These are phyloP conservation scores for Tylopilus microsporus DNA, from an alignment of 1,284 basidiomycete genomes.

Conservation along the genomic window DNA sequence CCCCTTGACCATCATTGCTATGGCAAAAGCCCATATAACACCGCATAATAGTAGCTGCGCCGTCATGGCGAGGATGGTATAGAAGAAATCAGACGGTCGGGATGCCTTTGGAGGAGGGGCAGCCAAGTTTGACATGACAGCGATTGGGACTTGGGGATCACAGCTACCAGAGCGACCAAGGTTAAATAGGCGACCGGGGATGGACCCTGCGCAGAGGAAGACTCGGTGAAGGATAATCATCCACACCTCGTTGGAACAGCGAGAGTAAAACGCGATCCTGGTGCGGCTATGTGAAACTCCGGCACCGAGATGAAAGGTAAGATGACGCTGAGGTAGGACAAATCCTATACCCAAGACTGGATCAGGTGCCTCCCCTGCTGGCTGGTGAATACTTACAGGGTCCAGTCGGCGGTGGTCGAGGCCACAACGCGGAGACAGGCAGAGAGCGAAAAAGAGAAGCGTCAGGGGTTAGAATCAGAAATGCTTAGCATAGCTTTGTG, in stretches of 20 bases:
- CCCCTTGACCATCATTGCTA: neutral
- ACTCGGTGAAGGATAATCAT: neutral
- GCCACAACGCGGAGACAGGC: neutral
- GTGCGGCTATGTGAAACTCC: neutral
- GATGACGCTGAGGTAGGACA: neutral
- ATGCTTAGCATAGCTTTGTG: neutral
- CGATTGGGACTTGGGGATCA: neutral
- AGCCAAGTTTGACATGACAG: neutral
- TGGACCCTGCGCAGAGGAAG: neutral
- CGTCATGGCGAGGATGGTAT: neutral
- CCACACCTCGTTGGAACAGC: neutral
- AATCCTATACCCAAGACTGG: neutral
- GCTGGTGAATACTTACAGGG: neutral
- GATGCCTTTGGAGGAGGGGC: no score
- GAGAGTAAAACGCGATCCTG: neutral
- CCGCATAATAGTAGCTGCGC: neutral
- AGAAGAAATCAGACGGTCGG: neutral
- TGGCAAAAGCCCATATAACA: neutral
- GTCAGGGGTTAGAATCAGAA: neutral
- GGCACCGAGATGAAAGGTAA: no score
- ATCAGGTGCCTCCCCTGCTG: neutral
- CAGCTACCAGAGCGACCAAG: neutral
- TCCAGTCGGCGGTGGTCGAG: no score
- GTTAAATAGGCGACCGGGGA: neutral
- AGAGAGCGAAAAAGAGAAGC: neutral